Evolutionary conservation across 2,329 filamentous ascomycete genomes (phyloP).

Genomic region (Ascochyta clinopodiicola): DNA sequence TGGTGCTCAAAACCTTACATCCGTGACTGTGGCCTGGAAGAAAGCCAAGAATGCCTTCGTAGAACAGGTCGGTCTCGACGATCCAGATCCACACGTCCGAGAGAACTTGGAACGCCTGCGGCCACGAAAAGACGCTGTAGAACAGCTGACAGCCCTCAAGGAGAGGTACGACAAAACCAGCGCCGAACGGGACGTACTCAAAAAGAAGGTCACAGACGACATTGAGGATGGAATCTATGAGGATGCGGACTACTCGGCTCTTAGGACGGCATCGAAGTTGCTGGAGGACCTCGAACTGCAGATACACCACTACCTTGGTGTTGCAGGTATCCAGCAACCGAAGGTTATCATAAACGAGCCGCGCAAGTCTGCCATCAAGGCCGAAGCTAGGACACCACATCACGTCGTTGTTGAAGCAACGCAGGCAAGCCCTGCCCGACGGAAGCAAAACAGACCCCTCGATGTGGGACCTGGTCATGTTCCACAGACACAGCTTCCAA

Average conservation of each 20-base stretch:
- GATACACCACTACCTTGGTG: constrained; percentile 35
- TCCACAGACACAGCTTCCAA: constrained; percentile 40
- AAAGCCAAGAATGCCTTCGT: constrained; percentile 34
- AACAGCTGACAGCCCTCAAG: constrained; percentile 34
- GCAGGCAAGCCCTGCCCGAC: constrained; percentile 33
- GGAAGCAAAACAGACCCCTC: constrained; percentile 13
- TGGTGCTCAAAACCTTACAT: constrained; percentile 30
- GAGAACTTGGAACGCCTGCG: constrained; percentile 34
- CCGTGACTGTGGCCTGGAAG: constrained; percentile 29
- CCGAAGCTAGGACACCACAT: constrained; percentile 15
- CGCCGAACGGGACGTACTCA: constrained; percentile 29
- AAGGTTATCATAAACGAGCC: neutral
- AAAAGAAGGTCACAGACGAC: constrained; percentile 40
- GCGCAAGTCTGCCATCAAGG: constrained; percentile 11
- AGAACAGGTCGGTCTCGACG: constrained; percentile 28
- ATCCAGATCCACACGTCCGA: constrained; percentile 26
- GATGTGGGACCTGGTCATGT: constrained; percentile 25
- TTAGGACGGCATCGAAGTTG: constrained; percentile 33
- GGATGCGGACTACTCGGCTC: constrained; percentile 31
- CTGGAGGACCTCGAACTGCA: constrained; percentile 39
- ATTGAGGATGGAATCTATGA: constrained; percentile 38
- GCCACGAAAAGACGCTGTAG: constrained; percentile 40
- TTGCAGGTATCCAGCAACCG: constrained; percentile 34
- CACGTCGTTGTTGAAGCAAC: constrained; percentile 42
- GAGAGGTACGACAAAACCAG: constrained; percentile 25